A percentile compares a stretch with the other conserved stretches of the same genome.
phyloP scores from a whole-genome alignment of 2,329 filamentous ascomycete species.

The Aureobasidium sp. region DNA sequence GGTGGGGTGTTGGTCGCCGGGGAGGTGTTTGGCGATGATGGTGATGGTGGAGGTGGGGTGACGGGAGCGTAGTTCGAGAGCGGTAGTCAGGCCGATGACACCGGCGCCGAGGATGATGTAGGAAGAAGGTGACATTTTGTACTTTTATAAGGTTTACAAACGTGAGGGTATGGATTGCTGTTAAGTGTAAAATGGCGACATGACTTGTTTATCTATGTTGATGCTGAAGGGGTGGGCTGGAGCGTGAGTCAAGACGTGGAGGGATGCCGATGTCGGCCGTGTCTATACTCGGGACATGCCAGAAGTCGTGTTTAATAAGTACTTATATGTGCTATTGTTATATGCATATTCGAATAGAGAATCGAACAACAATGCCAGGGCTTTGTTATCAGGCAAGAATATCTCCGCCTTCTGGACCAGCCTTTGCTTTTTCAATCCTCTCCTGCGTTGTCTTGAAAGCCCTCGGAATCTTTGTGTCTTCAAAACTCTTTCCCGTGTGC shows the following conservation, averaged over 20 bases:
- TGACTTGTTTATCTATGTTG: background rate
- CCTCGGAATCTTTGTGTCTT: slow-evolving; percentile 17
- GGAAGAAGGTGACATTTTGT: slow-evolving; percentile 24
- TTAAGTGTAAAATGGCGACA: background rate
- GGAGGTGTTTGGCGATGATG: slow-evolving; percentile 74
- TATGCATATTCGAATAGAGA: too few species aligned
- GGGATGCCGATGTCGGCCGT: background rate
- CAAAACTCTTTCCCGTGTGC: slow-evolving; percentile 12
- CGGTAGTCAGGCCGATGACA: slow-evolving; percentile 56
- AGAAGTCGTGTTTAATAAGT: background rate
- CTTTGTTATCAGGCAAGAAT: slow-evolving; percentile 14
- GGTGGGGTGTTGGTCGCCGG: slow-evolving; percentile 78
- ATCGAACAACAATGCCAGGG: background rate
- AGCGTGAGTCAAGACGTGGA: background rate
- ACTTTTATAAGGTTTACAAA: background rate
- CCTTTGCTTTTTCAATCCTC: slow-evolving; percentile 18
- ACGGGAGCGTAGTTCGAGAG: slow-evolving; percentile 42
- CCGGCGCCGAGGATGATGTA: slow-evolving; percentile 40
- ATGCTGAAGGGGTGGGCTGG: background rate
- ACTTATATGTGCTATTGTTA: too few species aligned
- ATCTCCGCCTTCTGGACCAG: slow-evolving; percentile 19
- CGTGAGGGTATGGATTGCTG: background rate
- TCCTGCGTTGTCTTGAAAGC: slow-evolving; percentile 20
- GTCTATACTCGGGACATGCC: background rate
- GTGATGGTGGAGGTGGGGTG: slow-evolving; percentile 49